A percentile compares a stretch with the other conserved stretches of the same genome.
Conservation (phyloP, 2,329 filamentous ascomycete genomes). For the Graphiopsis chlorocephala region DNA sequence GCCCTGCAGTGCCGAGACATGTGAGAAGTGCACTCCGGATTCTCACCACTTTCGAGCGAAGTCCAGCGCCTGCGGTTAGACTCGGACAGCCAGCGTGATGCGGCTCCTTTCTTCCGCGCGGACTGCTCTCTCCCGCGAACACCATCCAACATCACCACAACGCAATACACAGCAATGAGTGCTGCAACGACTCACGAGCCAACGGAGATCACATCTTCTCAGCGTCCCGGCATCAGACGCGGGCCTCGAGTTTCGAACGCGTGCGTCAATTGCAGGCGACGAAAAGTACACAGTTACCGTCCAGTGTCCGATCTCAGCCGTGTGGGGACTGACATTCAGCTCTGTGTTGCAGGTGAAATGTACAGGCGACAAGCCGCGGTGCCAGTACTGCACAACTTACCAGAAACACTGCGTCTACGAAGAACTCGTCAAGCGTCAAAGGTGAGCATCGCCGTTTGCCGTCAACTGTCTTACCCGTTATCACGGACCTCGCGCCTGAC, state of each 20-base stretch:
- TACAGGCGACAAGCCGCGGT: conserved; percentile 11
- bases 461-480: neutral
- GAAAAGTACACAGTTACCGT: neutral
- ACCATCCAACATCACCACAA: neutral
- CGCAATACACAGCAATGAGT: conserved; percentile 1
- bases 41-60: neutral
- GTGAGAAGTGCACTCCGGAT: neutral
- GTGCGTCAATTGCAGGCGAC: conserved; percentile 12
- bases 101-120: conserved; percentile 6
- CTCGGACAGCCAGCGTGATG: neutral
- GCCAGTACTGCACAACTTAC: conserved; percentile 11
- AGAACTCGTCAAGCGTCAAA: conserved; percentile 8
- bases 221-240: neutral
- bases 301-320: neutral
- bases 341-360: conserved; percentile 1
- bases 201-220: conserved; percentile 1
- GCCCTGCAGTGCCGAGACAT: neutral
- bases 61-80: neutral
- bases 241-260: conserved; percentile 10
- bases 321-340: neutral
- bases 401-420: conserved; percentile 8
- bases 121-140: conserved; percentile 4
- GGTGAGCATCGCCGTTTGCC: neutral
- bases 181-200: neutral
- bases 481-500: neutral